These are phyloP conservation scores for Phylloporus sp. DNA, from an alignment of 768 basidiomycete species.

Conservation along the genomic window DNA sequence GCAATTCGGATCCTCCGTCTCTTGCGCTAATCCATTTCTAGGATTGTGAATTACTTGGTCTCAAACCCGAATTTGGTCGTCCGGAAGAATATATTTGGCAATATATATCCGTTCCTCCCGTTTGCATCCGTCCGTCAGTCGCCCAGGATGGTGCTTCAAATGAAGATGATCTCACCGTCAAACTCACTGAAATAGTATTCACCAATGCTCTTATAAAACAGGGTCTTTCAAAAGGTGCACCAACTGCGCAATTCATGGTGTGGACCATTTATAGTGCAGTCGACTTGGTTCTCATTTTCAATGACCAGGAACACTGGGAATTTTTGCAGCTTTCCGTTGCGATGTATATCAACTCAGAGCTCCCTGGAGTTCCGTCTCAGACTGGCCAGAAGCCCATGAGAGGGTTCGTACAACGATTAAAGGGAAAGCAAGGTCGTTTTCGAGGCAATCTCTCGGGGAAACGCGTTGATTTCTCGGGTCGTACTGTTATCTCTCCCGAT, in stretches of 20 bases:
- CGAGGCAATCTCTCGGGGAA: slow-evolving; percentile 97
- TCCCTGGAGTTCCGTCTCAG: slow-evolving; percentile 86
- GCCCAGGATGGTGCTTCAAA: slow-evolving; percentile 97
- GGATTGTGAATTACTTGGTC: slow-evolving; percentile 93
- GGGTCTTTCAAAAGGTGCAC: slow-evolving; percentile 81
- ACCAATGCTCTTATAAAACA: slow-evolving; percentile 90
- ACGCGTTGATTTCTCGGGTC: slow-evolving; percentile 96
- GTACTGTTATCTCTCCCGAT: slow-evolving; percentile 98
- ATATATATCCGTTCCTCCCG: slow-evolving; percentile 96
- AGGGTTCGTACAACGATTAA: slow-evolving; percentile 95
- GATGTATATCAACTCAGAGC: slow-evolving; percentile 96
- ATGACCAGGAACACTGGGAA: slow-evolving; percentile 90
- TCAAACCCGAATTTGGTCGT: slow-evolving; percentile 82
- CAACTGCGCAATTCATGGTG: slow-evolving; percentile 87
- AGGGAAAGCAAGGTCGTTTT: slow-evolving; percentile 99
- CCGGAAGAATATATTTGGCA: slow-evolving; percentile 99
- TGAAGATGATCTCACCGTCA: slow-evolving; percentile 97
- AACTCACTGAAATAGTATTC: slow-evolving; percentile 94
- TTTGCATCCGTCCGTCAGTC: slow-evolving; percentile 95
- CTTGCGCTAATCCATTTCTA: slow-evolving; percentile 26
- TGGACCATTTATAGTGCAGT: not conserved
- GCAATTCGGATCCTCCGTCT: not conserved
- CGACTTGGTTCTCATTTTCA: not conserved
- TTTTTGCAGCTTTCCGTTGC: slow-evolving; percentile 92
- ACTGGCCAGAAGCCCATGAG: slow-evolving; percentile 91